Evolutionary conservation across 805 yeast species (phyloP).

Genomic region (Grigorovia transvaalensis): DNA sequence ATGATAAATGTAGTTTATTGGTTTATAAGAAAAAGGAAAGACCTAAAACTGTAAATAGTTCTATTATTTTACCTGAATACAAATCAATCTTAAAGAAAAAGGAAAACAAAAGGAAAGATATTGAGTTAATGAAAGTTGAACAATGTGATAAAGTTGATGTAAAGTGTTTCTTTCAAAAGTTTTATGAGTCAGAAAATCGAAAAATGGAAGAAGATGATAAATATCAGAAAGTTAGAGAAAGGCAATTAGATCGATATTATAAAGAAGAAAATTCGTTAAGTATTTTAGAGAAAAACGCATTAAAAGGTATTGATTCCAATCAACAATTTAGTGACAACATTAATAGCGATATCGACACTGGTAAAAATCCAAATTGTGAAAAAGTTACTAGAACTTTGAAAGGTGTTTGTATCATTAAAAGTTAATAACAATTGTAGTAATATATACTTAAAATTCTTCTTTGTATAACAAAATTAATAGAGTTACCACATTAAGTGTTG

Average conservation of each 20-base stretch:
- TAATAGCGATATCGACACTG: not conserved
- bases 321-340: not conserved
- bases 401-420: not conserved
- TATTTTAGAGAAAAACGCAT: not conserved
- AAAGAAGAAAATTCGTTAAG: conserved; percentile 1
- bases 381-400: not conserved
- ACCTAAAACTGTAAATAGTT: not conserved
- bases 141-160: conserved; percentile 32
- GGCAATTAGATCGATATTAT: conserved; percentile 26
- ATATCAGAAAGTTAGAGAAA: conserved; percentile 29
- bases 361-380: not conserved
- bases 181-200: conserved; percentile 30
- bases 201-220: conserved; percentile 27
- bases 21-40: conserved; percentile 5
- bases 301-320: not conserved
- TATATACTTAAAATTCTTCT: too few relatives aligned
- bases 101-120: conserved; percentile 26
- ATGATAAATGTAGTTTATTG: conserved; percentile 3
- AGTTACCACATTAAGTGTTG: not conserved
- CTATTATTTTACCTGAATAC: conserved; percentile 1
- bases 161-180: conserved; percentile 28
- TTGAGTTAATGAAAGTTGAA: conserved; percentile 30
- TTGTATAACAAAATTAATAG: not conserved
- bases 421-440: too few relatives aligned
- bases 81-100: conserved; percentile 33